These are phyloP conservation scores for Sporothrix pseudoabietina DNA, from an alignment of 2,329 filamentous ascomycete species.

Conservation along the genomic window DNA sequence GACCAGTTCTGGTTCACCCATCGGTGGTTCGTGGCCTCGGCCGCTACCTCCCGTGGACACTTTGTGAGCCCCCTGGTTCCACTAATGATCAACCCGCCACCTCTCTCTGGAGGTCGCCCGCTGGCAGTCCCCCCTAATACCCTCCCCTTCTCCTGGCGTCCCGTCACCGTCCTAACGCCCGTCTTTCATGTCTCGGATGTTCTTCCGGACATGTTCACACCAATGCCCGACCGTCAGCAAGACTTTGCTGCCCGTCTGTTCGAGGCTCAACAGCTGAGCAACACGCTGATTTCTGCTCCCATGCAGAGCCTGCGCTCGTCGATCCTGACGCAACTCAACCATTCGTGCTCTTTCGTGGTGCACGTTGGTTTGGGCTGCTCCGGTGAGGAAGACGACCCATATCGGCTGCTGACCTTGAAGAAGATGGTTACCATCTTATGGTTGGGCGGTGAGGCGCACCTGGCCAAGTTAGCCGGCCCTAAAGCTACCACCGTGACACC, in stretches of 20 bases:
- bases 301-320: not conserved
- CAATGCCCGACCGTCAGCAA: not conserved
- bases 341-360: slow-evolving; percentile 17
- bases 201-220: not conserved
- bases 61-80: not conserved
- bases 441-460: slow-evolving; percentile 16
- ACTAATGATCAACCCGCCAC: not conserved
- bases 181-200: not conserved
- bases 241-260: not conserved
- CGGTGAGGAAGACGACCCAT: not conserved
- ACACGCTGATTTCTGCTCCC: not conserved
- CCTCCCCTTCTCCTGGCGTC: not conserved
- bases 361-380: slow-evolving; percentile 7
- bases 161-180: not conserved
- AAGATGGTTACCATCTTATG: slow-evolving; percentile 17
- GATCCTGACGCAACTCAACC: not conserved
- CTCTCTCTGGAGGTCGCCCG: not conserved
- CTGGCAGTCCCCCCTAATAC: not conserved
- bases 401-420: slow-evolving; percentile 15
- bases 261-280: not conserved
- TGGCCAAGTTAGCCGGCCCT: not conserved
- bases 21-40: not conserved
- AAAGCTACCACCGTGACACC: not conserved
- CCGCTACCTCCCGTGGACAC: not conserved
- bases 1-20: not conserved